Conservation (phyloP, 2,329 filamentous ascomycete genomes). For the Claviceps pusilla region DNA sequence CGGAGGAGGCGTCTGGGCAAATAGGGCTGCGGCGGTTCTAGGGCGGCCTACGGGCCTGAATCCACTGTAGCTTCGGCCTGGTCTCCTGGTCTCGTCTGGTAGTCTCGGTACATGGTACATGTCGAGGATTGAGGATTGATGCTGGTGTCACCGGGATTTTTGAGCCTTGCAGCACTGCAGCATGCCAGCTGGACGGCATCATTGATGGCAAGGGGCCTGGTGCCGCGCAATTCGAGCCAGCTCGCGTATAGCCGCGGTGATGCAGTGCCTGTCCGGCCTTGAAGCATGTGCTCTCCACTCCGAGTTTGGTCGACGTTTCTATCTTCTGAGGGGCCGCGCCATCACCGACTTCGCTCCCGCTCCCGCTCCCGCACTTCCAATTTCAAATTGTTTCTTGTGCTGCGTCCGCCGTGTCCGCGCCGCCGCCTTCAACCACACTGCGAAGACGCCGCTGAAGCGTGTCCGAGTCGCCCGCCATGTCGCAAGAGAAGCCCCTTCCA, state of each 20-base stretch:
- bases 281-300: background rate
- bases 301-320: background rate
- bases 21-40: slow-evolving; percentile 6
- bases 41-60: no score
- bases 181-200: no score
- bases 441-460: background rate
- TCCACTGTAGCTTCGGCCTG: no score
- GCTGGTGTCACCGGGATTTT: background rate
- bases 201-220: background rate
- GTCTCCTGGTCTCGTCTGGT: no score
- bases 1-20: slow-evolving; percentile 5
- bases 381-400: no score
- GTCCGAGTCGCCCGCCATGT: slow-evolving; percentile 34
- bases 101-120: no score
- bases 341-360: slow-evolving; percentile 3
- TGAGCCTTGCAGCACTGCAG: background rate
- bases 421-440: slow-evolving; percentile 9
- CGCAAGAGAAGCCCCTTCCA: slow-evolving; percentile 60
- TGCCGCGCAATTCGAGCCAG: background rate
- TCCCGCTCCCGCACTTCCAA: background rate
- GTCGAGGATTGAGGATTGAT: background rate
- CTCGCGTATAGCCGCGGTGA: background rate
- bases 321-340: background rate
- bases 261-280: background rate
- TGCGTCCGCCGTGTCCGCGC: background rate